Conservation (phyloP, 495 filamentous ascomycete species). For the Neurospora sublineolata region DNA sequence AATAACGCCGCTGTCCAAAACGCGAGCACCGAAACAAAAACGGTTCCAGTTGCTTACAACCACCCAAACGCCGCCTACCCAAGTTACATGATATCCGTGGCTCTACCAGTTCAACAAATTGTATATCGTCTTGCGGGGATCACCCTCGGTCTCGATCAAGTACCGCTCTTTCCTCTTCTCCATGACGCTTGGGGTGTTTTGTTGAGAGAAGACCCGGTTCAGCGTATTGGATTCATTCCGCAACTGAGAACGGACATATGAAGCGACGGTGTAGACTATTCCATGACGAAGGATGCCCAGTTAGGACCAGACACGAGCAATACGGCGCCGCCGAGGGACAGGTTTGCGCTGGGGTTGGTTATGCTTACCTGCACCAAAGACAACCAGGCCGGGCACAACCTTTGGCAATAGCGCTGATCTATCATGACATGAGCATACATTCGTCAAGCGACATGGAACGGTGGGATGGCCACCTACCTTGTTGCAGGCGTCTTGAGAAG, state of each 20-base stretch:
- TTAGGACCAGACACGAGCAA: not conserved
- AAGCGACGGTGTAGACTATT: slow-evolving; percentile 20
- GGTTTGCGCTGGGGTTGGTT: not conserved
- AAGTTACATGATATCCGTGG: not conserved
- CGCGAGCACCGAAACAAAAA: not conserved
- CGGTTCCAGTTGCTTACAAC: not conserved
- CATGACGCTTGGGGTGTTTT: slow-evolving; percentile 28
- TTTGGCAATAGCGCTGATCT: not conserved
- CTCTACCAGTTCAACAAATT: slow-evolving; percentile 27
- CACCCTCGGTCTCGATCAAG: slow-evolving; percentile 24
- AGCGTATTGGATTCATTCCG: slow-evolving; percentile 20
- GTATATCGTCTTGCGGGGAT: slow-evolving; percentile 27
- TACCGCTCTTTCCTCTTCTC: slow-evolving; percentile 17
- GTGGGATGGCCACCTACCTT: not conserved
- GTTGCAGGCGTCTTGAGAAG: not conserved
- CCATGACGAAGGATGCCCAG: not conserved
- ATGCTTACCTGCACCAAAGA: slow-evolving; percentile 19
- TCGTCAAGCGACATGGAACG: slow-evolving; percentile 1
- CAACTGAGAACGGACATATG: slow-evolving; percentile 24
- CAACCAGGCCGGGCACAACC: slow-evolving; percentile 14
- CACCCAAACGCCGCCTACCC: not conserved
- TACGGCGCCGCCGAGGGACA: not conserved
- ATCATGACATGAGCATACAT: not conserved
- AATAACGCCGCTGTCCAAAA: not conserved
- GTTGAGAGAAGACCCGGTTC: slow-evolving; percentile 29